Evolutionary conservation across 768 basidiomycete species (phyloP).

Genomic region (Antrodiella citrinella): DNA sequence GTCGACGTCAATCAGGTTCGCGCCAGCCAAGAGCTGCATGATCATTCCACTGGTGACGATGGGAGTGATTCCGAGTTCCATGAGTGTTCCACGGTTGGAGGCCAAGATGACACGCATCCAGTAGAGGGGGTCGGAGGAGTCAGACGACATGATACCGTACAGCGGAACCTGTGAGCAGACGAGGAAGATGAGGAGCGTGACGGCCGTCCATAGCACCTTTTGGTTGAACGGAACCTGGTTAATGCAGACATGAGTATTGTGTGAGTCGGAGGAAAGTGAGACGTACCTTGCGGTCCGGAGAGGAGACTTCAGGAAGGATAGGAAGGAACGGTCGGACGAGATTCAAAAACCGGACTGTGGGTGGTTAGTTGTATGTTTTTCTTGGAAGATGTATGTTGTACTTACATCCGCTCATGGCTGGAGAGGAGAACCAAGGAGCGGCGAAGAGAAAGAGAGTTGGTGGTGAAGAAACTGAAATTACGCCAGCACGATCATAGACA

Average conservation of each 20-base stretch:
- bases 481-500: constrained; percentile 8
- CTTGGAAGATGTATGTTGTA: constrained; percentile 6
- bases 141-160: constrained; percentile 99
- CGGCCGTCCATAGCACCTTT: constrained; percentile 98
- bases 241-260: not conserved
- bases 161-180: constrained; percentile 99
- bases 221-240: constrained; percentile 92
- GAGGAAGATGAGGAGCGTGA: constrained; percentile 98
- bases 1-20: constrained; percentile 96
- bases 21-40: constrained; percentile 97
- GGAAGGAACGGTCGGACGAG: constrained; percentile 97
- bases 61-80: constrained; percentile 98
- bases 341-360: constrained; percentile 88
- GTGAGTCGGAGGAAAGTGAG: constrained; percentile 7
- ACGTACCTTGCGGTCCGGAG: constrained; percentile 90
- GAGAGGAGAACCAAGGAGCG: constrained; percentile 19
- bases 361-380: not conserved
- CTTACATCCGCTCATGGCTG: constrained; percentile 67
- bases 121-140: constrained; percentile 97
- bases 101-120: constrained; percentile 99
- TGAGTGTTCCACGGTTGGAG: constrained; percentile 95
- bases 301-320: constrained; percentile 93
- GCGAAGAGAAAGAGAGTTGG: constrained; percentile 6
- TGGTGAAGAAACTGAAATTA: constrained; percentile 12
- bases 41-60: constrained; percentile 99